Conservation (phyloP, 225 moss, liverwort and hornwort genomes). For the Polytrichum commune region DNA sequence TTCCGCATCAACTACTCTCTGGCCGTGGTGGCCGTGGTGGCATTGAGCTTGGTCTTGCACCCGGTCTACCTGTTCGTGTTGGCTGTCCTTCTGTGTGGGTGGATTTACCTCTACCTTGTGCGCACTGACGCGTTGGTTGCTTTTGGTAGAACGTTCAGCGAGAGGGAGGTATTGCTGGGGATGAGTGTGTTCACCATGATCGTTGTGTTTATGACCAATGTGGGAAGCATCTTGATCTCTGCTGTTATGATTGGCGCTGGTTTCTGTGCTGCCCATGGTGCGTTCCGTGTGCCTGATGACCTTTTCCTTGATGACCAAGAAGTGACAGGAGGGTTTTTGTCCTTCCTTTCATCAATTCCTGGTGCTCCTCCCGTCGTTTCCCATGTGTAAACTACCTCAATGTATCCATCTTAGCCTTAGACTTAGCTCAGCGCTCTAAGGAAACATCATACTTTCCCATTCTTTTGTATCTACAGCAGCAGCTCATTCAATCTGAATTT, state of each 20-base stretch:
- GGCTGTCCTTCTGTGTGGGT: constrained; percentile 26
- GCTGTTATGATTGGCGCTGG: constrained; percentile 28
- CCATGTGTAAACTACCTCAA: constrained; percentile 29
- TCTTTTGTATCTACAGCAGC: too few relatives aligned
- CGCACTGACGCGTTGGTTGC: constrained; percentile 52
- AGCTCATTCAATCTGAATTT: too few relatives aligned
- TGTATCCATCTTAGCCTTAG: too few relatives aligned
- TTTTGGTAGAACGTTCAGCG: constrained; percentile 56
- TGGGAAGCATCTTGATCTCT: constrained; percentile 39
- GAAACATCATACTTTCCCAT: too few relatives aligned
- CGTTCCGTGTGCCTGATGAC: constrained; percentile 62
- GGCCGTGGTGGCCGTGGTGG: constrained; percentile 22
- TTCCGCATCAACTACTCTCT: constrained; percentile 54
- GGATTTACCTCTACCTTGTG: constrained; percentile 52
- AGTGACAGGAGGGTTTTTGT: constrained; percentile 43
- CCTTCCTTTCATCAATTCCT: constrained; percentile 39
- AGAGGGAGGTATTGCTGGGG: constrained; percentile 43
- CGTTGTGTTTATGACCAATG: constrained; percentile 35
- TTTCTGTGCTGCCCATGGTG: constrained; percentile 37
- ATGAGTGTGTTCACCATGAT: constrained; percentile 36
- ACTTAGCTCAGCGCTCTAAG: too few relatives aligned
- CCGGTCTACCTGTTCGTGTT: constrained; percentile 22
- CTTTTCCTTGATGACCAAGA: constrained; percentile 70
- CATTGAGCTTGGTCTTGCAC: constrained; percentile 24
- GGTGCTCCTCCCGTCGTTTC: constrained; percentile 37